A percentile compares a stretch with the other conserved stretches of the same genome.
Conservation (phyloP, 2,329 filamentous ascomycete species). For the Ceratocystis diversiconidia region DNA sequence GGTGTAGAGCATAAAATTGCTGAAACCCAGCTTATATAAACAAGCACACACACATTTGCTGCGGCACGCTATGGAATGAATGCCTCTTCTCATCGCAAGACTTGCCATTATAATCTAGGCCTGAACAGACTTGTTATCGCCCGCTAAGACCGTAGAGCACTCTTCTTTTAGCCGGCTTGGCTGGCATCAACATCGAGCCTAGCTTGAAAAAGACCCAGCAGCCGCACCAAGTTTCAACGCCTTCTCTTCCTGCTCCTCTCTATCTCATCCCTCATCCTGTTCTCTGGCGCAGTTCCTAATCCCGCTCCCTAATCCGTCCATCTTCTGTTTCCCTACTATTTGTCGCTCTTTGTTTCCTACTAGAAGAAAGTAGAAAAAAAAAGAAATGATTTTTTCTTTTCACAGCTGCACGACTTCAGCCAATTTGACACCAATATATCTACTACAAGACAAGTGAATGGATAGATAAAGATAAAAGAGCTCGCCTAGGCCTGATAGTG, state of each 20-base stretch:
- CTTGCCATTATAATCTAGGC: neutral
- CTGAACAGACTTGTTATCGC: neutral
- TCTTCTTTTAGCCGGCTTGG: neutral
- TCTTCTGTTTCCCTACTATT: neutral
- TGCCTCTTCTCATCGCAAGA: too few species aligned
- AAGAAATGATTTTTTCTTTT: too few species aligned
- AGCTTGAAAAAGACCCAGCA: neutral
- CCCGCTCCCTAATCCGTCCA: neutral
- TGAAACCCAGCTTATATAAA: neutral
- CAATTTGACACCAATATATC: too few species aligned
- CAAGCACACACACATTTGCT: neutral
- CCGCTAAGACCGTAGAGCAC: neutral
- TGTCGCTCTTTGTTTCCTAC: neutral
- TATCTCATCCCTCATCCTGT: neutral
- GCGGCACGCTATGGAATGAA: too few species aligned
- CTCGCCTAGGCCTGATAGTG: neutral
- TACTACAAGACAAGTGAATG: too few species aligned
- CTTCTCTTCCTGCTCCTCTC: neutral
- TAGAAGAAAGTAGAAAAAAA: neutral
- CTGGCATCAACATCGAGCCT: neutral
- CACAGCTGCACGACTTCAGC: too few species aligned
- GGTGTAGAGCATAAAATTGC: too few species aligned
- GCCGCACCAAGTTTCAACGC: neutral
- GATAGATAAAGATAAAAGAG: too few species aligned
- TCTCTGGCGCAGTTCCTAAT: neutral